Percentiles rank a stretch among this genome's conserved stretches.
These are phyloP conservation scores for Aspergillus nanangensis DNA, from an alignment of 495 filamentous ascomycete genomes.

Conservation along the genomic window DNA sequence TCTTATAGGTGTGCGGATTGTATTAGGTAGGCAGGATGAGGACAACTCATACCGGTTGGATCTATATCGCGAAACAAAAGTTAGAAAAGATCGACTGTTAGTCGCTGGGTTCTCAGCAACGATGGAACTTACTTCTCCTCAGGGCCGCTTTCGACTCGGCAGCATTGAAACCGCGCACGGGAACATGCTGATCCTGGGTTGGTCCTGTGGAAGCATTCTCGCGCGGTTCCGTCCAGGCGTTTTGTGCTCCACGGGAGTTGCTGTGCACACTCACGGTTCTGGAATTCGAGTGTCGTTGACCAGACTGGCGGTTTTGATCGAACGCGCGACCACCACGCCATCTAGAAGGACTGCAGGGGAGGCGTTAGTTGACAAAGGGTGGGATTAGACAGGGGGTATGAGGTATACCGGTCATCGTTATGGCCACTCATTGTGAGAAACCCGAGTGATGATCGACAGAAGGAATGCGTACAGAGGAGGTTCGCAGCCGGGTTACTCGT, in stretches of 20 bases:
- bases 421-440: conserved; percentile 35
- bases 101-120: too few species aligned
- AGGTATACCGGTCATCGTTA: conserved; percentile 34
- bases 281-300: conserved; percentile 30
- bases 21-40: too few species aligned
- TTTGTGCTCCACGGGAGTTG: conserved; percentile 23
- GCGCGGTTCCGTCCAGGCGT: conserved; percentile 22
- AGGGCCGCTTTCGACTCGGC: conserved; percentile 39
- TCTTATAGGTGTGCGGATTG: too few species aligned
- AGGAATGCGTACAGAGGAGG: too few species aligned
- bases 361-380: too few species aligned
- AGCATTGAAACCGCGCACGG: conserved; percentile 45
- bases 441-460: too few species aligned
- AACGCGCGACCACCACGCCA: conserved; percentile 37
- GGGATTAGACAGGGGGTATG: neutral
- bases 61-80: too few species aligned
- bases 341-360: conserved; percentile 17
- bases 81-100: too few species aligned
- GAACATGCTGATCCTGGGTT: conserved; percentile 38
- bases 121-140: conserved; percentile 39
- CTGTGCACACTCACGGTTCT: conserved; percentile 32
- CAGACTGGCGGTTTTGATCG: conserved; percentile 35
- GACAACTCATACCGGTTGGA: too few species aligned
- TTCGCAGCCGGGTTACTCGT: too few species aligned
- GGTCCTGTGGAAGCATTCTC: conserved; percentile 15